phyloP scores from a whole-genome alignment of 768 basidiomycete genomes.

The Russula ochroleuca region DNA sequence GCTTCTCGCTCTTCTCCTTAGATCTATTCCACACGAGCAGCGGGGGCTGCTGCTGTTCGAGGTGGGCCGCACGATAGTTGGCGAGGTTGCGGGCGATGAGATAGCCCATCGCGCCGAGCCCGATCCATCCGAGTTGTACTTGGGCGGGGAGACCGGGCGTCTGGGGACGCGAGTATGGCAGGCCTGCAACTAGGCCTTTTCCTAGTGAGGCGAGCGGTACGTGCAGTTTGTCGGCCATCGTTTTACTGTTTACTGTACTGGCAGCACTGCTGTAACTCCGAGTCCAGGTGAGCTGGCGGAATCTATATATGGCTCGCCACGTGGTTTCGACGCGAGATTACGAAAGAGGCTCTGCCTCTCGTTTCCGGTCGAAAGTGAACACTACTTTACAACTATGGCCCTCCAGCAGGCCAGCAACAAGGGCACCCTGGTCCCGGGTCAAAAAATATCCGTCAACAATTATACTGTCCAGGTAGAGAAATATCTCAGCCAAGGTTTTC shows the following conservation, averaged over 20 bases:
- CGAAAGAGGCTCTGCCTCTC: constrained; percentile 13
- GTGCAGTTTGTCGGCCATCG: constrained; percentile 18
- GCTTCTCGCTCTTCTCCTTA: constrained; percentile 51
- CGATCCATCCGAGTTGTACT: constrained; percentile 46
- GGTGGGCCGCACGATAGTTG: constrained; percentile 41
- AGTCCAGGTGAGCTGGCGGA: too few species aligned
- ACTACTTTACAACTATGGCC: constrained; percentile 40
- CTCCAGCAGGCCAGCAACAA: constrained; percentile 52
- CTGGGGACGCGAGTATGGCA: constrained; percentile 57
- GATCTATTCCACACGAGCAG: constrained; percentile 78
- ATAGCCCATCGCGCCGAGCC: constrained; percentile 66
- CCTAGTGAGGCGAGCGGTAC: constrained; percentile 17
- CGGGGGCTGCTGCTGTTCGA: constrained; percentile 42
- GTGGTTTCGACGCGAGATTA: constrained; percentile 15
- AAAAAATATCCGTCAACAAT: constrained; percentile 85
- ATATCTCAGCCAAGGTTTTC: constrained; percentile 89
- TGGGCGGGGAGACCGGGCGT: constrained; percentile 41
- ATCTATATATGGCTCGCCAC: constrained; percentile 7
- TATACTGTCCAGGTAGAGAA: constrained; percentile 88
- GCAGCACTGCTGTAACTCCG: neutral
- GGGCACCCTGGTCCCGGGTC: constrained; percentile 74
- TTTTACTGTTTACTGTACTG: neutral
- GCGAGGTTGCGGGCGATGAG: constrained; percentile 80
- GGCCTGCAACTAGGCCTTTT: constrained; percentile 12
- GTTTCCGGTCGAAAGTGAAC: neutral